phyloP scores from a whole-genome alignment of 2,329 filamentous ascomycete genomes.

The Penicillium freii region DNA sequence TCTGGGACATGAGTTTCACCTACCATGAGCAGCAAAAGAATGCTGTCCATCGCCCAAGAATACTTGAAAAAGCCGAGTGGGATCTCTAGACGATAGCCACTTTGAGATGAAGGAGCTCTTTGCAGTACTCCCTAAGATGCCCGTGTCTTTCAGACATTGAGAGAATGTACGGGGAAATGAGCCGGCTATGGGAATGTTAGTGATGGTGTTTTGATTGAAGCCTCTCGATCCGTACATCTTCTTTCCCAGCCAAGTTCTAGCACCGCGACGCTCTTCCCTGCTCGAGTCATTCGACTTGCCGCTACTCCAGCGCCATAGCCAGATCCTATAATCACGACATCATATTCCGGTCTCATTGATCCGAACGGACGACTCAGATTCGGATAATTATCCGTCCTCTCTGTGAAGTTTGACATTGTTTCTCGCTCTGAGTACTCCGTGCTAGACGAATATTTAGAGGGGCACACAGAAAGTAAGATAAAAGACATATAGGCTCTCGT shows the following conservation, averaged over 20 bases:
- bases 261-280: conserved; percentile 60
- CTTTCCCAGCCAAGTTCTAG: conserved; percentile 64
- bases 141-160: conserved; percentile 11
- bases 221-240: conserved; percentile 47
- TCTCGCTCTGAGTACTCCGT: not conserved
- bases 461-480: not conserved
- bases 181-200: conserved; percentile 7
- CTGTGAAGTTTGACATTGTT: not conserved
- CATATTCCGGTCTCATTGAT: conserved; percentile 47
- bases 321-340: conserved; percentile 66
- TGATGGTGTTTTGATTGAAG: not conserved
- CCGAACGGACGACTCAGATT: conserved; percentile 7
- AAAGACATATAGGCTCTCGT: not conserved
- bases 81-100: conserved; percentile 42
- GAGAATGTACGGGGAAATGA: conserved; percentile 14
- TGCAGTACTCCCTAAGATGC: conserved; percentile 10
- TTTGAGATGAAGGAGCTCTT: conserved; percentile 1
- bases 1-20: conserved; percentile 11
- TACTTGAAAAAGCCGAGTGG: conserved; percentile 63
- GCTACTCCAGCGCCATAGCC: conserved; percentile 68
- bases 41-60: conserved; percentile 64
- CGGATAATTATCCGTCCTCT: conserved; percentile 8
- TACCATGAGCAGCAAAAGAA: conserved; percentile 59
- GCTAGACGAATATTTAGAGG: not conserved
- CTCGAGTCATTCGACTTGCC: conserved; percentile 63